Percentiles rank a stretch among this genome's conserved stretches.
Conservation (phyloP, 805 yeast genomes). For the Hanseniaspora lachancei region DNA sequence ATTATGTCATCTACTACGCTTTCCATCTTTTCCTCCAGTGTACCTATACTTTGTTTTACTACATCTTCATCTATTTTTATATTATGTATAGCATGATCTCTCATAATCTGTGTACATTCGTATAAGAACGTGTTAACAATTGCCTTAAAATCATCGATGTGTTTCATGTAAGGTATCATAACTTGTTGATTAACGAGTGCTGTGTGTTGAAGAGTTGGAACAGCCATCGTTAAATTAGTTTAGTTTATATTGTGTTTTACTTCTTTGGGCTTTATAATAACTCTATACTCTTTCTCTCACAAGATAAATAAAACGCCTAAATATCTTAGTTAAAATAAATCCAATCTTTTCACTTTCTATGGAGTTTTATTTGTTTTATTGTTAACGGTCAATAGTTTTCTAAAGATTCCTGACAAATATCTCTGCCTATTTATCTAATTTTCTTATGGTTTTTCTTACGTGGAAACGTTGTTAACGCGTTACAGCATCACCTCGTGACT, state of each 20-base stretch:
- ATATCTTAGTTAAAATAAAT: no score
- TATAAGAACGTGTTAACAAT: slow-evolving; percentile 1
- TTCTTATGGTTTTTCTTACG: no score
- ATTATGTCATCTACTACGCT: not conserved
- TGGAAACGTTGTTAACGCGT: no score
- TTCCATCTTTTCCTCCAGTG: slow-evolving; percentile 3
- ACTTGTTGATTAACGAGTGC: slow-evolving; percentile 2
- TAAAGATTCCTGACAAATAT: no score
- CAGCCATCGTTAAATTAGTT: not conserved
- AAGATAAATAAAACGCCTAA: no score
- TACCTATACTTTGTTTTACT: not conserved
- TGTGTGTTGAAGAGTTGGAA: slow-evolving; percentile 5
- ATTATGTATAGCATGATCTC: not conserved
- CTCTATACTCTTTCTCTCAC: no score
- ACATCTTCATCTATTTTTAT: slow-evolving; percentile 7
- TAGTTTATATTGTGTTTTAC: not conserved
- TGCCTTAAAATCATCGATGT: not conserved
- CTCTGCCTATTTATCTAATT: no score
- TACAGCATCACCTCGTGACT: no score
- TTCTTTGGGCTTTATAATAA: not conserved
- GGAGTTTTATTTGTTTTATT: no score
- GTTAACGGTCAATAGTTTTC: no score
- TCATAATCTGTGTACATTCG: slow-evolving; percentile 6
- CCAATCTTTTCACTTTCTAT: no score
- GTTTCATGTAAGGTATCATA: slow-evolving; percentile 2